These are phyloP conservation scores for Sphaerulina populicola DNA, from an alignment of 2,329 filamentous ascomycete genomes.

Conservation along the genomic window DNA sequence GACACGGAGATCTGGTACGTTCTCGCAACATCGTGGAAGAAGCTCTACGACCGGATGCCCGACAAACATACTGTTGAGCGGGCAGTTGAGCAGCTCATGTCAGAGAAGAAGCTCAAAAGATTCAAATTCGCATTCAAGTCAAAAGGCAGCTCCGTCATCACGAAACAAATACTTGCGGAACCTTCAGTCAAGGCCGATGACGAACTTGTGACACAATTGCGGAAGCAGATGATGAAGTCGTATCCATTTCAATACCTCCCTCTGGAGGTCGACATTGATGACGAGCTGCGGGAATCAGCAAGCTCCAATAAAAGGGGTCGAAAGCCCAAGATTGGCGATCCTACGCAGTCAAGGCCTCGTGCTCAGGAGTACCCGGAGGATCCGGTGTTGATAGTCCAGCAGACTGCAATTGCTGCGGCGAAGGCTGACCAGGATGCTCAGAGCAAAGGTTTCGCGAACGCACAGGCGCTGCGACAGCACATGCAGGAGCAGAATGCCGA, in stretches of 20 bases:
- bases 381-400: slow-evolving; percentile 7
- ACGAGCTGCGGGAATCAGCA: slow-evolving; percentile 17
- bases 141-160: slow-evolving; percentile 41
- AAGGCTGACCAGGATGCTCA: slow-evolving; percentile 9
- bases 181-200: slow-evolving; percentile 41
- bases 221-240: slow-evolving; percentile 43
- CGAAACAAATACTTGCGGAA: slow-evolving; percentile 44
- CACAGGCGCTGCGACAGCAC: slow-evolving; percentile 8
- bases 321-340: slow-evolving; percentile 5
- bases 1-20: slow-evolving; percentile 49
- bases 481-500: slow-evolving; percentile 5
- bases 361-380: slow-evolving; percentile 5
- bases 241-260: slow-evolving; percentile 42
- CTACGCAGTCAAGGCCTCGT: slow-evolving; percentile 1
- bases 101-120: slow-evolving; percentile 45
- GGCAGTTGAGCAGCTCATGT: slow-evolving; percentile 44
- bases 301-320: slow-evolving; percentile 6
- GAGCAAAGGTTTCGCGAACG: slow-evolving; percentile 9
- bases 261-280: slow-evolving; percentile 35
- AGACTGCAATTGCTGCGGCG: slow-evolving; percentile 10
- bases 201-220: slow-evolving; percentile 42
- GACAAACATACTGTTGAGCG: slow-evolving; percentile 47
- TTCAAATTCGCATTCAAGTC: slow-evolving; percentile 46
- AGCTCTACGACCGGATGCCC: slow-evolving; percentile 39
- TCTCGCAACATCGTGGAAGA: slow-evolving; percentile 48